Base-by-base conservation (phyloP, 2,329 filamentous ascomycete genomes). In the Onygenales sp. region DNA sequence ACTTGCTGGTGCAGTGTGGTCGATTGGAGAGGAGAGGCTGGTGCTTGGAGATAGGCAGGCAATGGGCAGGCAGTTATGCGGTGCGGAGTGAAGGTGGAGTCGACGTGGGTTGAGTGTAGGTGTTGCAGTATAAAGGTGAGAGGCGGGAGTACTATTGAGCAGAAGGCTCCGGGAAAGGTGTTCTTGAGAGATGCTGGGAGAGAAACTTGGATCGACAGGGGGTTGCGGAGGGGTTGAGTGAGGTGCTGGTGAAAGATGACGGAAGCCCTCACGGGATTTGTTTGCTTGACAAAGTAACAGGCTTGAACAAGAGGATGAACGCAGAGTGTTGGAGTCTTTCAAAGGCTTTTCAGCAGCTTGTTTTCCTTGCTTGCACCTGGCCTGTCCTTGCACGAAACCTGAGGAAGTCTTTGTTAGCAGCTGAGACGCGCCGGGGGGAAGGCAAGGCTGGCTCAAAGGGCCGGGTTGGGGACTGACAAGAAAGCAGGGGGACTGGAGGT, bases 1-100 rank as follows among this genome's bases (percentile, higher is more conserved):
- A 90, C 86, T 84, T 87, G 88, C 85, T 89, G 87, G 86, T 91
- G 87, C 71, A 77, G 70, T 70, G 67, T 69, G 43, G 64, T 67
- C 67, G 65, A 62, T 54, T 60, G 61, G 61, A 63, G 63, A 67
- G 64, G 64, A 56, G 64, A 66, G 62, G 63, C 63, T 71, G 70
- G 65, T 70, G 67, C 62, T 68, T 63, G 39, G 39, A 42, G 49
- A 51, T 51, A 51, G 39, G 40, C 49, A 42, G 49, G 34, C 17
- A 33, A 39, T 49, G 47, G 34, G 62, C 63, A 55, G 54, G 54
- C 31, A 21, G 34, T 49, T 14, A 49, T 62, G 59, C 65, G 63
- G 62, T 62, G 63, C 62, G 71, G 68, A 64, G 59, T 62, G 61
- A 63, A 57, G 64, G 60, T 59, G 65, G 56, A 61, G 65, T 57